These are phyloP conservation scores for Penicillium fimorum DNA, from an alignment of 495 filamentous ascomycete species.

Conservation along the genomic window DNA sequence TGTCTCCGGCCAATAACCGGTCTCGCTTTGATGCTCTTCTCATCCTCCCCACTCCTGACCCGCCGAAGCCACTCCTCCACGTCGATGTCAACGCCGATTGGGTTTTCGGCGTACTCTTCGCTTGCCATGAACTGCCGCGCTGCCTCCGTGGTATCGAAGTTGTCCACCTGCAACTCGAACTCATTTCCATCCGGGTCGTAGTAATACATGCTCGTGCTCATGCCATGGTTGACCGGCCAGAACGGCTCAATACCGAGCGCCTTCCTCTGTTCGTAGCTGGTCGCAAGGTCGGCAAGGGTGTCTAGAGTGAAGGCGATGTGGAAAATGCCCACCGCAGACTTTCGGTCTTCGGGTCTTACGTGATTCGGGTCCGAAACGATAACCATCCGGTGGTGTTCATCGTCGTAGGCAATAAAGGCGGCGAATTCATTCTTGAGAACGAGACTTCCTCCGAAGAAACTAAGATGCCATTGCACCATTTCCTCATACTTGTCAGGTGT, in stretches of 20 bases:
- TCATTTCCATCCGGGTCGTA: conserved; percentile 47
- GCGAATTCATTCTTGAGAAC: too few species aligned
- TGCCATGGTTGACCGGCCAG: conserved; percentile 47
- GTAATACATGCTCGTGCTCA: conserved; percentile 46
- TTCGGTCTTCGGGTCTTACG: too few species aligned
- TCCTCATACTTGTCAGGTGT: too few species aligned
- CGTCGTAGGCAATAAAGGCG: too few species aligned
- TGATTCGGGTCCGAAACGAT: too few species aligned
- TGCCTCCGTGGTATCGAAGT: conserved; percentile 27
- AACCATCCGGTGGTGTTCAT: too few species aligned
- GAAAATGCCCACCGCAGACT: too few species aligned
- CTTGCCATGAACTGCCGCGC: conserved; percentile 9
- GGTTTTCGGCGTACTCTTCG: conserved; percentile 1
- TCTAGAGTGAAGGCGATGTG: too few species aligned
- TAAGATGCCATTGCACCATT: too few species aligned
- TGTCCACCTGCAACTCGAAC: conserved; percentile 48
- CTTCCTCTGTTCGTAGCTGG: too few species aligned
- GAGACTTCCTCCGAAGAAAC: too few species aligned
- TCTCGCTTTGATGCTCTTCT: conserved; percentile 2
- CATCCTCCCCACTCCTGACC: conserved; percentile 3
- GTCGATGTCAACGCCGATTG: conserved; percentile 10
- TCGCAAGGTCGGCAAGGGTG: too few species aligned
- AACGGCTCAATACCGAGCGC: conserved; percentile 34
- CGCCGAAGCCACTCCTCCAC: not conserved
- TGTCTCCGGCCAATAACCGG: conserved; percentile 8